Conservation (phyloP, 176 grass and related monocot genomes). For the Thalia dealbata region DNA sequence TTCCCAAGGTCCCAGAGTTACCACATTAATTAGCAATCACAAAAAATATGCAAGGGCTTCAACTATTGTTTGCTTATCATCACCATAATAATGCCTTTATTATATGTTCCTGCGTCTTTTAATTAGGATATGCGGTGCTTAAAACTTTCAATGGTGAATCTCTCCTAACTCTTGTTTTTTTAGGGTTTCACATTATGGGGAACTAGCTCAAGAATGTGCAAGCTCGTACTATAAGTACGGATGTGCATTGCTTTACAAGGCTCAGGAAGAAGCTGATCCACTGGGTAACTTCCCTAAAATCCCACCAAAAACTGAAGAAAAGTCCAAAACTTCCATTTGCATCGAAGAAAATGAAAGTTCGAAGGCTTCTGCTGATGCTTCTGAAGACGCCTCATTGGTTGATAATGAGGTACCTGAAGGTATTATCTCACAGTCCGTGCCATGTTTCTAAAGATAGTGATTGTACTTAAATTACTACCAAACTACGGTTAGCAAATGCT, state of each 20-base stretch:
- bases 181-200: conserved; percentile 55
- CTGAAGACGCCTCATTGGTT: conserved; percentile 14
- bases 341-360: conserved; percentile 45
- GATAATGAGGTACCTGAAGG: conserved; percentile 31
- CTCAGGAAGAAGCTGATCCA: conserved; percentile 78
- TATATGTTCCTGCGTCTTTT: neutral
- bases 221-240: conserved; percentile 93
- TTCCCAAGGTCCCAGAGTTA: neutral
- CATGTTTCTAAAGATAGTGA: neutral
- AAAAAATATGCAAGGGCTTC: neutral
- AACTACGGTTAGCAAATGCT: no score
- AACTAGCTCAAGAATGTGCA: conserved; percentile 78
- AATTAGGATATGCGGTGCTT: neutral
- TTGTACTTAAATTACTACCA: neutral
- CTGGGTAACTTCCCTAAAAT: conserved; percentile 71
- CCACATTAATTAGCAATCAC: neutral
- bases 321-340: conserved; percentile 38
- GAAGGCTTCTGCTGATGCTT: conserved; percentile 38
- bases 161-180: neutral
- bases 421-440: conserved; percentile 26
- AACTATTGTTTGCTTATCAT: neutral
- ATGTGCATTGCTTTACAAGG: conserved; percentile 68
- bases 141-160: neutral
- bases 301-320: conserved; percentile 30
- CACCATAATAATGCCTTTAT: neutral